phyloP scores from a whole-genome alignment of 768 basidiomycete genomes.

The Chalciporus pseudorubinellus region DNA sequence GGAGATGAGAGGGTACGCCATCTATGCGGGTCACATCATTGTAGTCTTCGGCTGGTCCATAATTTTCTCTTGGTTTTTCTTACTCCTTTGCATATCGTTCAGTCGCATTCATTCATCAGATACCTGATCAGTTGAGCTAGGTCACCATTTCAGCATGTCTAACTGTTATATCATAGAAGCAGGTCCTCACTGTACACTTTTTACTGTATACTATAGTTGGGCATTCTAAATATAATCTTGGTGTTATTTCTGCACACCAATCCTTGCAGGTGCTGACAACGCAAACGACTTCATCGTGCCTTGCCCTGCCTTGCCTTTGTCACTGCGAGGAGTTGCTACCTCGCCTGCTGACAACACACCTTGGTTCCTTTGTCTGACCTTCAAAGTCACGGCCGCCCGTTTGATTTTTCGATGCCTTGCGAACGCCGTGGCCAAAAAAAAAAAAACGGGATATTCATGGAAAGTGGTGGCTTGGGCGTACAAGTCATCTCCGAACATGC shows the following conservation, averaged over 20 bases:
- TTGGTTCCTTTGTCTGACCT: too few relatives aligned
- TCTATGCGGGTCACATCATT: constrained; percentile 11
- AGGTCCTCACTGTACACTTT: constrained; percentile 22
- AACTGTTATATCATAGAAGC: constrained; percentile 22
- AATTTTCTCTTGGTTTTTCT: neutral
- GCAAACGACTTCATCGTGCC: too few relatives aligned
- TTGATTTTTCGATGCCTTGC: too few relatives aligned
- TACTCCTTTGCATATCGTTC: constrained; percentile 7
- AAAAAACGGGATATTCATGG: too few relatives aligned
- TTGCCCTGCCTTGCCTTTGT: too few relatives aligned
- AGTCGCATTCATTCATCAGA: constrained; percentile 17
- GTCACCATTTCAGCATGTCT: constrained; percentile 24
- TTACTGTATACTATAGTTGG: constrained; percentile 24
- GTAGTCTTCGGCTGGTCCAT: constrained; percentile 21
- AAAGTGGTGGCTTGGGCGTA: too few relatives aligned
- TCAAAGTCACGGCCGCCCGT: too few relatives aligned
- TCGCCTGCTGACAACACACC: too few relatives aligned
- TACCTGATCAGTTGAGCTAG: constrained; percentile 19
- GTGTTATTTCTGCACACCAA: constrained; percentile 13
- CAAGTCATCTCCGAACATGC: too few relatives aligned
- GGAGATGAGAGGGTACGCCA: constrained; percentile 3
- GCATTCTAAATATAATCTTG: constrained; percentile 20
- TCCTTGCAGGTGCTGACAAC: neutral
- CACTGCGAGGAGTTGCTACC: too few relatives aligned
- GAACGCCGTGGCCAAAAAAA: too few relatives aligned